These are phyloP conservation scores for Adansonia rubrostipa DNA, from an alignment of 441 rosid species.

Conservation along the genomic window DNA sequence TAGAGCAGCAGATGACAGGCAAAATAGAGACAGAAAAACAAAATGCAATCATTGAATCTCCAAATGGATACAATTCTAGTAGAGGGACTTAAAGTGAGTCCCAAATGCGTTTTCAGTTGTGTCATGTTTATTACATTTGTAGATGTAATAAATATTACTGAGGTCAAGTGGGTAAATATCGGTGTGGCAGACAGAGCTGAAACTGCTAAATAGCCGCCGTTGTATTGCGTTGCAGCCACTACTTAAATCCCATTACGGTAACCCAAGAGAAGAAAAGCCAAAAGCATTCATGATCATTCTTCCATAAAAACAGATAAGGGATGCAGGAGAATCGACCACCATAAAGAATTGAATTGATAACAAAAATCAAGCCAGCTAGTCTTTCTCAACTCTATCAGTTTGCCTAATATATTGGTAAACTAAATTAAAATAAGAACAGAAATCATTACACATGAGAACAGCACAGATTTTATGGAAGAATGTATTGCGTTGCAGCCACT, in stretches of 20 bases:
- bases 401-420: background rate
- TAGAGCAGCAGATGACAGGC: background rate
- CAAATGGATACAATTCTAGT: background rate
- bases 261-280: slow-evolving; percentile 15
- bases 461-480: too few relatives aligned
- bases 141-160: too few relatives aligned
- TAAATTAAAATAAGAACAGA: too few relatives aligned
- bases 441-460: background rate
- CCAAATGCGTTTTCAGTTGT: too few relatives aligned
- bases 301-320: background rate
- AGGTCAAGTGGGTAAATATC: too few relatives aligned
- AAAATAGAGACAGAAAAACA: background rate
- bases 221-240: too few relatives aligned
- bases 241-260: background rate
- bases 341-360: background rate
- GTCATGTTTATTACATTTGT: too few relatives aligned
- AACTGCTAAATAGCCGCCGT: too few relatives aligned
- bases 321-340: background rate
- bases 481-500: too few relatives aligned
- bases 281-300: background rate
- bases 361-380: background rate
- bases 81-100: too few relatives aligned
- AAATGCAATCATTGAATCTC: background rate
- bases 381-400: background rate
- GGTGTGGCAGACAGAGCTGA: too few relatives aligned